Base-by-base conservation (phyloP, 1,284 basidiomycete genomes). In the Rhodotorula sp. region DNA sequence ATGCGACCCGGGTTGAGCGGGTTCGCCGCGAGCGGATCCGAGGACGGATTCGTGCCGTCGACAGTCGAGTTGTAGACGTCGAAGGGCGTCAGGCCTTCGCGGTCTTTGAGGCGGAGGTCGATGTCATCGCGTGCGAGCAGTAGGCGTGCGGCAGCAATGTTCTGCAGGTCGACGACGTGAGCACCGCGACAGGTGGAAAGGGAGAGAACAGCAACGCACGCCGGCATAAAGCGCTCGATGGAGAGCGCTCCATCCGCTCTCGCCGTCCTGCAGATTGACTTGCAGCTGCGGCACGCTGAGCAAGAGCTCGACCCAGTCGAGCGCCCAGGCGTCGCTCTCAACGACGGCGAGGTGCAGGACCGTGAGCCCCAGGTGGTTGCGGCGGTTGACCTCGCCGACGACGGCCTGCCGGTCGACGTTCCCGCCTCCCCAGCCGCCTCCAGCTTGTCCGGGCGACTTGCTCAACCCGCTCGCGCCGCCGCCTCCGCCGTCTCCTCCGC, bases 61-160 rank as follows among this genome's bases (percentile, higher is more conserved):
- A 97, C 84, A 0, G 93, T 96, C 7, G 90, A 89, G 79, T 97
- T 97, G 83, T 94, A 98, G 42, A 99, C 83, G 79, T 99, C 96
- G 75, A 95, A 95, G 0, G 94, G 88, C 0, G 92, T 93, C 80
- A 97, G 90, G 34, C 78, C 96, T 79, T 98, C 96, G 50, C 84
- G 80, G 79, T 99, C 97, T 81, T 93, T 94, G 68, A 93, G 78
- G 2, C 86, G 83, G 0, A 85, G 82, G 78, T 98, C 93, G 25
- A 88, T 88, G 78, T 96, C 92, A 44, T 85, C 78, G 50, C 89
- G 87, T 72, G 89, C 88, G 54, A 94, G 83, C 10, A 99, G 84
- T 23, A 94, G 83, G 58, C 92, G 71, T 82, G 90, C 92, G 45
- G 89, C 88, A 61, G 88, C 84, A 23, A 98, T 79, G 80, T 99